Conservation (phyloP, 257 asterid species). For the Cordia subcordata region DNA sequence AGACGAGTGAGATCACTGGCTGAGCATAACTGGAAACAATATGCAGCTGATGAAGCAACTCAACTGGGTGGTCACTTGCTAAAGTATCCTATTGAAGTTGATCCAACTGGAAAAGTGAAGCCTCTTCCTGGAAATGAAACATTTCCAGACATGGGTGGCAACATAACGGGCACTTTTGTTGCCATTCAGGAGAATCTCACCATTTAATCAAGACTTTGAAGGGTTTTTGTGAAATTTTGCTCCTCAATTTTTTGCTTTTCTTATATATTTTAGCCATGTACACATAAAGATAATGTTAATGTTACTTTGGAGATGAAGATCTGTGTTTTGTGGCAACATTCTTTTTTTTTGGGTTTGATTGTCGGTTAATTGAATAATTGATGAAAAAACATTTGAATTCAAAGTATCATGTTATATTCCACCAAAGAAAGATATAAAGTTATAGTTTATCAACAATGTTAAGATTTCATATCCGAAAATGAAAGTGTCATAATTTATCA, state of each 20-base stretch:
- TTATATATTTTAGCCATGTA: too few relatives aligned
- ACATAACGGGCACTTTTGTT: slow-evolving; percentile 59
- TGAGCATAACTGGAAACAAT: slow-evolving; percentile 69
- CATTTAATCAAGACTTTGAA: slow-evolving; percentile 36
- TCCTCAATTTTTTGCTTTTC: too few relatives aligned
- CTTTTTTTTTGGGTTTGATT: not conserved
- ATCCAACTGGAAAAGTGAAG: slow-evolving; percentile 53
- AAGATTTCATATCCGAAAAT: too few relatives aligned
- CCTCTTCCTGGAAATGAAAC: slow-evolving; percentile 69
- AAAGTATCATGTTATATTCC: too few relatives aligned
- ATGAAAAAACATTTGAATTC: not conserved
- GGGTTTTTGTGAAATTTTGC: too few relatives aligned
- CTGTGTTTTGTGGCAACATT: too few relatives aligned
- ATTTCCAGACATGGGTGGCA: slow-evolving; percentile 89
- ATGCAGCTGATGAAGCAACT: slow-evolving; percentile 50
- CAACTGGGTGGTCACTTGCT: slow-evolving; percentile 72
- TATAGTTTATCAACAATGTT: too few relatives aligned
- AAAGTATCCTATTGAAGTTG: slow-evolving; percentile 81
- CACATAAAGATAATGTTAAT: too few relatives aligned
- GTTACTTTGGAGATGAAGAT: too few relatives aligned
- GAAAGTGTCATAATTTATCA: too few relatives aligned
- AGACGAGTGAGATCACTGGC: slow-evolving; percentile 64
- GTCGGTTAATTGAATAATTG: not conserved
- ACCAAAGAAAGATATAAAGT: too few relatives aligned
- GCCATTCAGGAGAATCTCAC: slow-evolving; percentile 88